Base-by-base conservation (phyloP, 1,284 basidiomycete genomes). In the Sporisorium sorghi region DNA sequence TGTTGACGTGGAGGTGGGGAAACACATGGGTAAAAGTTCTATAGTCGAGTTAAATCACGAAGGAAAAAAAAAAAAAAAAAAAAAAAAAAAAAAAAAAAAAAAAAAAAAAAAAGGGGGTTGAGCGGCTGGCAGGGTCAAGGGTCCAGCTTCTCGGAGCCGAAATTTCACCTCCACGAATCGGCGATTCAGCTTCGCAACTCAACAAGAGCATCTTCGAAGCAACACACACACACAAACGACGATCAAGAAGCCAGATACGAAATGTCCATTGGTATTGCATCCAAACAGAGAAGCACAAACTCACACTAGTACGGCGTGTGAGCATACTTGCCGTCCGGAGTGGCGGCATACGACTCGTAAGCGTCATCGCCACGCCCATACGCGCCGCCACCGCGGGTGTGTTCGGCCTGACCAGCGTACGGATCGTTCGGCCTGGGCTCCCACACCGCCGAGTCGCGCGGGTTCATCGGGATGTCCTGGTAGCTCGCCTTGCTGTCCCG, bases 361-460 rank as follows among this genome's bases (percentile, higher is more conserved):
- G 60, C 52, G 24, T 50, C 58, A 3, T 51, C 47, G 3, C 42
- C 44, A 2, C n/a, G n/a, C n/a, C 43, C 52, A 12, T 58, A 53
- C 5, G 24, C 44, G 15, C 17, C 15, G 5, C 52, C 42, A n/a
- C 35, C 43, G 28, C 42, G 21, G 26, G 52, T 30, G 28, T 60
- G 51, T 5, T 23, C 42, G 11, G 46, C 50, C n/a, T 62, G 54
- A 15, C 47, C 54, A 42, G 57, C 61, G 23, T 70, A 70, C 4
- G 58, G 60, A 30, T 64, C 67, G 17, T 47, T 40, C 19, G 57
- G 50, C 28, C 49, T 47, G 3, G 69, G 65, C 50, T 80, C 78
- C 78, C 78, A 80, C 26, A 75, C 72, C 2, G 59, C 69, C 48
- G 73, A 77, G 26, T 78, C 77, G 28, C 78, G 67, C 17, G 73